A percentile compares a stretch with the other conserved stretches of the same genome.
Conservation (phyloP, 306 rosid genomes). For the Pterocarpus macrocarpus region DNA sequence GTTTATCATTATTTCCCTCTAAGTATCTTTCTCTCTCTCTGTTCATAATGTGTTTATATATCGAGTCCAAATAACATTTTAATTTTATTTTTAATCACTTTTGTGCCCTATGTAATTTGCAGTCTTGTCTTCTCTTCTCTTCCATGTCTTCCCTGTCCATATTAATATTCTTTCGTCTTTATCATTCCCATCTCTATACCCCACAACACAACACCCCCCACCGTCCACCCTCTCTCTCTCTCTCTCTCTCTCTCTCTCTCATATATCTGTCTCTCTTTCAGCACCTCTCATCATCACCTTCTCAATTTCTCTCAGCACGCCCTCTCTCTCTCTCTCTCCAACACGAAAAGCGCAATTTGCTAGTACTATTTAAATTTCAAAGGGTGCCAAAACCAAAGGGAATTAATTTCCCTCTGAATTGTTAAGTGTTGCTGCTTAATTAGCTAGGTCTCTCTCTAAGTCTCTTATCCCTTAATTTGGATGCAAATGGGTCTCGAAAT, state of each 20-base stretch:
- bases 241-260: conserved; percentile 47
- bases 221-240: conserved; percentile 43
- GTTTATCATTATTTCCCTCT: no score
- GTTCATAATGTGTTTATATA: no score
- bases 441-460: no score
- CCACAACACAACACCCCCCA: conserved; percentile 34
- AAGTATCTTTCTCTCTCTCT: no score
- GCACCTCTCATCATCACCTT: conserved; percentile 50
- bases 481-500: conserved; percentile 61
- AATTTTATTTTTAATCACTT: not conserved
- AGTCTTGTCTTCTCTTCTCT: not conserved
- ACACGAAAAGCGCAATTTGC: not conserved
- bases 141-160: not conserved
- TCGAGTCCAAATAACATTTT: no score
- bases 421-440: not conserved
- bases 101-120: not conserved
- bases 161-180: not conserved
- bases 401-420: not conserved
- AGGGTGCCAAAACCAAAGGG: not conserved
- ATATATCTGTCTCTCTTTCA: conserved; percentile 48
- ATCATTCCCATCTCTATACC: conserved; percentile 39
- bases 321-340: conserved; percentile 6
- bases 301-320: conserved; percentile 57
- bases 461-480: not conserved
- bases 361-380: not conserved